Conservation (phyloP, 495 filamentous ascomycete genomes). For the Podospora tetraspora region DNA sequence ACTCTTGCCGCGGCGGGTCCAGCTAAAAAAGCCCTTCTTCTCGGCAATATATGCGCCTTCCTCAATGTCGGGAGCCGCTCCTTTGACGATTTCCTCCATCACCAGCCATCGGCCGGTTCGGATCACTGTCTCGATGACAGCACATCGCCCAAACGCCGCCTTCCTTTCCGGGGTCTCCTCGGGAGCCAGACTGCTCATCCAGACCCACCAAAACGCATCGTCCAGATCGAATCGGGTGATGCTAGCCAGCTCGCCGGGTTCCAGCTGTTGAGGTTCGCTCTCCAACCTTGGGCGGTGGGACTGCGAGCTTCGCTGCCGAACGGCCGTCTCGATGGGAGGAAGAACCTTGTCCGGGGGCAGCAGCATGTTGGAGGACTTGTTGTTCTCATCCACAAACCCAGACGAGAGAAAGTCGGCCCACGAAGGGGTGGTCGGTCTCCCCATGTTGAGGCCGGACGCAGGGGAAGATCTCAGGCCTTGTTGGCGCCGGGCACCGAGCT, state of each 20-base stretch:
- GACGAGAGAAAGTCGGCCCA: conserved; percentile 97
- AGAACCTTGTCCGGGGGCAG: conserved; percentile 86
- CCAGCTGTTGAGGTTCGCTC: conserved; percentile 57
- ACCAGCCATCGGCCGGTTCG: conserved; percentile 81
- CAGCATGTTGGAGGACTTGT: conserved; percentile 54
- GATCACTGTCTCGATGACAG: conserved; percentile 83
- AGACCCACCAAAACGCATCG: conserved; percentile 99
- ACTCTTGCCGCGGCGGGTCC: conserved; percentile 64
- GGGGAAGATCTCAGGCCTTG: conserved; percentile 55
- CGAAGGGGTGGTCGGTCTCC: conserved; percentile 88
- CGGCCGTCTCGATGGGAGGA: conserved; percentile 69
- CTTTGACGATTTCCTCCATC: conserved; percentile 93
- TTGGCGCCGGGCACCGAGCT: conserved; percentile 29
- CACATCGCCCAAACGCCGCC: conserved; percentile 88
- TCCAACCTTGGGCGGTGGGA: conserved; percentile 71
- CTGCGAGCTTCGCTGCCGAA: conserved; percentile 77
- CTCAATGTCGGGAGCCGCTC: conserved; percentile 79
- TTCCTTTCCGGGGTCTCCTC: conserved; percentile 84
- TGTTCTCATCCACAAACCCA: conserved; percentile 75
- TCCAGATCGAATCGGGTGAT: conserved; percentile 82
- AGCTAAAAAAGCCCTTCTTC: conserved; percentile 88
- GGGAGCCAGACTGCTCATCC: conserved; percentile 91
- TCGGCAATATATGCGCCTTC: conserved; percentile 84
- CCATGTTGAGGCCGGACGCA: conserved; percentile 56
- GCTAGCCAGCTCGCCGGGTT: conserved; percentile 90